Evolutionary conservation across 495 filamentous ascomycete species (phyloP).

Genomic region (Beverwykella pulmonaria): DNA sequence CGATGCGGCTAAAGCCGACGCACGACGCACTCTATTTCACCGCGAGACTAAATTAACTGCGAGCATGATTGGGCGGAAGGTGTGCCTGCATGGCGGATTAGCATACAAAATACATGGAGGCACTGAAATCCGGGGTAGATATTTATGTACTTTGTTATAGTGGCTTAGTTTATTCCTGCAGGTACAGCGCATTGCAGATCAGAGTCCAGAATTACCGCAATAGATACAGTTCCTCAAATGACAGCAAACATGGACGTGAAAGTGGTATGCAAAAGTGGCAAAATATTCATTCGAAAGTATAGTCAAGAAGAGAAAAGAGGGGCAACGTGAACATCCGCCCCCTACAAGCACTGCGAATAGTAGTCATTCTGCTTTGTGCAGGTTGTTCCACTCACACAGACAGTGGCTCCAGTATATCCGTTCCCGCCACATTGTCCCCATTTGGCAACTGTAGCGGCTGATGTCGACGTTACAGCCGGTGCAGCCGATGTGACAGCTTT

Average conservation of each 20-base stretch:
- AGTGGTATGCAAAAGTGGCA: background rate
- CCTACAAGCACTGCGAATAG: conserved; percentile 18
- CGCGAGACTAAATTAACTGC: background rate
- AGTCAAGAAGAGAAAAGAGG: background rate
- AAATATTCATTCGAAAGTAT: background rate
- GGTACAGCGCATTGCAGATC: background rate
- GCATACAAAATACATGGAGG: conserved; percentile 6
- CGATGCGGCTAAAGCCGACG: conserved; percentile 14
- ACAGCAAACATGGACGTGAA: background rate
- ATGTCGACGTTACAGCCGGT: background rate
- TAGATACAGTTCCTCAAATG: background rate
- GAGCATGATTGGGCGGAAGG: background rate
- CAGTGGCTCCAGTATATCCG: conserved; percentile 2
- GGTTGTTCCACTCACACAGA: conserved; percentile 13
- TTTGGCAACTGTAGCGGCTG: background rate
- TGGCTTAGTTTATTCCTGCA: too few species aligned
- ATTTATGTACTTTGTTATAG: background rate
- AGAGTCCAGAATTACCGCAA: background rate
- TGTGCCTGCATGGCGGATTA: background rate
- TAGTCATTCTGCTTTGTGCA: conserved; percentile 21
- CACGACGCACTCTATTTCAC: background rate
- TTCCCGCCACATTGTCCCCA: conserved; percentile 22
- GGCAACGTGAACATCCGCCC: background rate
- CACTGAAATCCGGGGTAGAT: background rate
- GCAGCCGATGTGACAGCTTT: conserved; percentile 3